Percentiles rank a stretch among this genome's conserved stretches.
phyloP scores from a whole-genome alignment of 345 rosid genomes.

The Theobroma cacao region DNA sequence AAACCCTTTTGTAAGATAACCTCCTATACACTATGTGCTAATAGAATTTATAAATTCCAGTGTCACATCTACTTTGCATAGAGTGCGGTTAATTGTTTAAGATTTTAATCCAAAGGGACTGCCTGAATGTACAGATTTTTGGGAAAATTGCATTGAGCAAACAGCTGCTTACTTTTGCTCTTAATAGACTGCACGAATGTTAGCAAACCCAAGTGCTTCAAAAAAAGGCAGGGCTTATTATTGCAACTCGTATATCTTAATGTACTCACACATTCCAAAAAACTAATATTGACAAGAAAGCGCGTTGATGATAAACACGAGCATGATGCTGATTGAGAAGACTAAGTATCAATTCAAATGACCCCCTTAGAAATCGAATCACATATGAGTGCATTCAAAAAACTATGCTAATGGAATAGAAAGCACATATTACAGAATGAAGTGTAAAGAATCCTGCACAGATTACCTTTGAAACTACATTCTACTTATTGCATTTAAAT shows the following conservation, averaged over 20 bases:
- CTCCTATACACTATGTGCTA: neutral
- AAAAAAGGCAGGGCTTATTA: neutral
- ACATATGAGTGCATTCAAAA: neutral
- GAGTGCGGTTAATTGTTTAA: neutral
- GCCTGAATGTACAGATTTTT: neutral
- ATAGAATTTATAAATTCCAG: neutral
- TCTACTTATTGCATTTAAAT: no score
- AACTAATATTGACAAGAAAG: neutral
- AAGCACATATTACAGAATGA: neutral
- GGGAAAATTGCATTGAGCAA: neutral
- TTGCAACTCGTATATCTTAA: neutral
- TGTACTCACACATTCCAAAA: neutral
- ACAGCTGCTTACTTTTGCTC: neutral
- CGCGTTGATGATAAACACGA: neutral
- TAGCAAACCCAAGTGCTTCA: neutral
- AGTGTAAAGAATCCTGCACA: neutral
- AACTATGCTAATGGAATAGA: neutral
- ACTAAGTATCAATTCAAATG: neutral
- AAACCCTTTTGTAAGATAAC: slow-evolving; percentile 1
- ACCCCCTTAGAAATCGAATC: neutral
- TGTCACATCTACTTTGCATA: neutral
- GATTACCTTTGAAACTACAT: neutral
- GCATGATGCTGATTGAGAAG: neutral
- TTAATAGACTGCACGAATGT: neutral
- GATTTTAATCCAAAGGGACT: neutral